A percentile compares a stretch with the other conserved stretches of the same genome.
These are phyloP conservation scores for Backusella westeae DNA, from an alignment of 192 early-diverging fungal genomes.

Conservation along the genomic window DNA sequence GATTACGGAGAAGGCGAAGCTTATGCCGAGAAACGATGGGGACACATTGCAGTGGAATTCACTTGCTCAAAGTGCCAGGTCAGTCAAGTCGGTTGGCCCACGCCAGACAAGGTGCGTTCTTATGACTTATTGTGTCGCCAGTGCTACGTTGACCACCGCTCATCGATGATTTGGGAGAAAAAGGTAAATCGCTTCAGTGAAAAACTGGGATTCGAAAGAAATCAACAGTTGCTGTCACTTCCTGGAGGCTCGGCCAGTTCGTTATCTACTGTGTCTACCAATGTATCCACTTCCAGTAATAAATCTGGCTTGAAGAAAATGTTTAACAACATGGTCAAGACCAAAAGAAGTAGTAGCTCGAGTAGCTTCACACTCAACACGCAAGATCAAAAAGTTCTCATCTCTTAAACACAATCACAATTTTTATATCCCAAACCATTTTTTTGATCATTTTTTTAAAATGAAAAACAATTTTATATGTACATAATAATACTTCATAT, in stretches of 20 bases:
- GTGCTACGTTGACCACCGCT: constrained; percentile 23
- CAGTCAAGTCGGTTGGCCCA: constrained; percentile 22
- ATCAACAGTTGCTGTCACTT: neutral
- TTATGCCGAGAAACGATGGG: constrained; percentile 18
- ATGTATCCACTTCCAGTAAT: neutral
- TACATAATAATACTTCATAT: neutral
- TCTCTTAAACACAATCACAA: neutral
- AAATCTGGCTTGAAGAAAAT: constrained; percentile 11
- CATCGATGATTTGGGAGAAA: constrained; percentile 30
- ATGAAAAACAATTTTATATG: neutral
- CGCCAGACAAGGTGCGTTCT: constrained; percentile 21
- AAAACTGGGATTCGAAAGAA: constrained; percentile 9
- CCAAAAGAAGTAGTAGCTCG: neutral
- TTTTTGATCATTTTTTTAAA: neutral
- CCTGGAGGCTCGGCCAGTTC: neutral
- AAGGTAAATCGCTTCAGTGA: constrained; percentile 21
- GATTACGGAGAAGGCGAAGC: constrained; percentile 20
- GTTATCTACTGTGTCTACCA: neutral
- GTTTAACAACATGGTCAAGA: neutral
- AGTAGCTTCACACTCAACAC: neutral
- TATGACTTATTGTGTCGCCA: constrained; percentile 17
- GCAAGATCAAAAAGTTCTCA: neutral
- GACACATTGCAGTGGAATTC: constrained; percentile 12
- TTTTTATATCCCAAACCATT: neutral
- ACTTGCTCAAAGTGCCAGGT: constrained; percentile 20